Percentiles rank a stretch among this genome's conserved stretches.
phyloP scores from a whole-genome alignment of 1,284 basidiomycete genomes.

The Cryptococcus sp. region DNA sequence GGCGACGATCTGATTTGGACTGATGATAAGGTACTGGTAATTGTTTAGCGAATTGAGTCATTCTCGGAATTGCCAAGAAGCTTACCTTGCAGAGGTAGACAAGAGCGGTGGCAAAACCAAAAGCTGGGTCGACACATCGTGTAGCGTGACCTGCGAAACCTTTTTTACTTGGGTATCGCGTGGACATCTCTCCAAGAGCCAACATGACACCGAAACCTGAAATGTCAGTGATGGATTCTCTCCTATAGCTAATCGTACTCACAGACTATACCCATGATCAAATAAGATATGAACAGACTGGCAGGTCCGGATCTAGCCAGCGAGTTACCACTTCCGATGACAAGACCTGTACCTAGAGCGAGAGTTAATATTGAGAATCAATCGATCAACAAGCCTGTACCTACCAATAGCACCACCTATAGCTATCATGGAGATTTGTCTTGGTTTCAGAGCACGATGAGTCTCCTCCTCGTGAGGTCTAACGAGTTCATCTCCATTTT shows the following conservation, averaged over 20 bases:
- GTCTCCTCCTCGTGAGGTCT: conserved; percentile 27
- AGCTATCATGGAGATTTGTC: conserved; percentile 48
- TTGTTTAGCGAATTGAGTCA: conserved; percentile 26
- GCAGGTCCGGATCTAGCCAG: conserved; percentile 49
- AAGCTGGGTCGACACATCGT: conserved; percentile 48
- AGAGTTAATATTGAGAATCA: not conserved
- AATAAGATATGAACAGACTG: conserved; percentile 49
- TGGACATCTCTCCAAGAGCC: conserved; percentile 50
- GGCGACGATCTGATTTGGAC: conserved; percentile 48
- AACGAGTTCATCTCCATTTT: not conserved
- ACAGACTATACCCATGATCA: conserved; percentile 41
- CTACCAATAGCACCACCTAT: conserved; percentile 52
- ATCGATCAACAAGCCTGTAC: not conserved
- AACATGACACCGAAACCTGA: conserved; percentile 31
- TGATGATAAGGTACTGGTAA: conserved; percentile 43
- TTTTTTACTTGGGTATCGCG: conserved; percentile 48
- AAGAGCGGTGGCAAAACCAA: conserved; percentile 29
- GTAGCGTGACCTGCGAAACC: conserved; percentile 47
- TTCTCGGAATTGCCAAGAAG: conserved; percentile 20
- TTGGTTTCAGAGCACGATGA: conserved; percentile 28
- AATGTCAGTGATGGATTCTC: not conserved
- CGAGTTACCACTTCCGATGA: conserved; percentile 59
- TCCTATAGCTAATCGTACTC: not conserved
- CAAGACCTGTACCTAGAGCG: conserved; percentile 58
- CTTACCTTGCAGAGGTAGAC: conserved; percentile 30